Conservation (phyloP, 768 basidiomycete species). For the Rhodotorula paludigena region DNA sequence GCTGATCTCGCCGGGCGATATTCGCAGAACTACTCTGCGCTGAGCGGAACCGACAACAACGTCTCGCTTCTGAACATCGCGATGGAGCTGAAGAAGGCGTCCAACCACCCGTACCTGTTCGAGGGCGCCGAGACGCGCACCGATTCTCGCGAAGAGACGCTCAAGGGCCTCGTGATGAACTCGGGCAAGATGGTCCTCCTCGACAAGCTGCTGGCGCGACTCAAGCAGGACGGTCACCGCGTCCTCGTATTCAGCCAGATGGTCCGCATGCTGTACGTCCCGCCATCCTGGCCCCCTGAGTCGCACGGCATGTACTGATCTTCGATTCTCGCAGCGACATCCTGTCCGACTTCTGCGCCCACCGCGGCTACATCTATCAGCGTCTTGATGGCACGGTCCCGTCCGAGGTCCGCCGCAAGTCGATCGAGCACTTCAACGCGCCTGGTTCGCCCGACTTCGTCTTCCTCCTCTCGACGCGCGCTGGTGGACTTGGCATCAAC, state of each 20-base stretch:
- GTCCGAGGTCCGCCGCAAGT: slow-evolving; percentile 86
- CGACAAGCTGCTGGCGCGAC: slow-evolving; percentile 86
- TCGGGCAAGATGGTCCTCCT: slow-evolving; percentile 97
- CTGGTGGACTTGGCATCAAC: slow-evolving; percentile 97
- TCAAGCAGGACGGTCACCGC: slow-evolving; percentile 87
- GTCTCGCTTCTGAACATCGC: slow-evolving; percentile 97
- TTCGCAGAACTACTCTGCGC: slow-evolving; percentile 78
- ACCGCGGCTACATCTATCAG: slow-evolving; percentile 86
- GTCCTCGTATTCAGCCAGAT: slow-evolving; percentile 97
- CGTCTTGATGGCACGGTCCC: slow-evolving; percentile 86
- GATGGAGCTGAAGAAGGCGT: slow-evolving; percentile 92
- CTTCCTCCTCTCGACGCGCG: slow-evolving; percentile 91
- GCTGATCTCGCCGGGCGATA: not conserved
- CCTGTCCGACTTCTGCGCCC: slow-evolving; percentile 88
- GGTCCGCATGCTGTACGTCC: slow-evolving; percentile 75
- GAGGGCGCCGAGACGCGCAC: slow-evolving; percentile 79
- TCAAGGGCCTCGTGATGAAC: slow-evolving; percentile 96
- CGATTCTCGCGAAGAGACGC: slow-evolving; percentile 67
- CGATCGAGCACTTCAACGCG: slow-evolving; percentile 94
- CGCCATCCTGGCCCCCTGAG: no score
- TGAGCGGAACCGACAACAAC: slow-evolving; percentile 73
- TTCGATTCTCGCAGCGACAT: slow-evolving; percentile 58
- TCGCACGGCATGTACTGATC: not conserved
- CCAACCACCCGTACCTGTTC: slow-evolving; percentile 95
- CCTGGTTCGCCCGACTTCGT: slow-evolving; percentile 91